These are phyloP conservation scores for Aureobasidium sp. DNA, from an alignment of 2,329 filamentous ascomycete genomes.

Conservation along the genomic window DNA sequence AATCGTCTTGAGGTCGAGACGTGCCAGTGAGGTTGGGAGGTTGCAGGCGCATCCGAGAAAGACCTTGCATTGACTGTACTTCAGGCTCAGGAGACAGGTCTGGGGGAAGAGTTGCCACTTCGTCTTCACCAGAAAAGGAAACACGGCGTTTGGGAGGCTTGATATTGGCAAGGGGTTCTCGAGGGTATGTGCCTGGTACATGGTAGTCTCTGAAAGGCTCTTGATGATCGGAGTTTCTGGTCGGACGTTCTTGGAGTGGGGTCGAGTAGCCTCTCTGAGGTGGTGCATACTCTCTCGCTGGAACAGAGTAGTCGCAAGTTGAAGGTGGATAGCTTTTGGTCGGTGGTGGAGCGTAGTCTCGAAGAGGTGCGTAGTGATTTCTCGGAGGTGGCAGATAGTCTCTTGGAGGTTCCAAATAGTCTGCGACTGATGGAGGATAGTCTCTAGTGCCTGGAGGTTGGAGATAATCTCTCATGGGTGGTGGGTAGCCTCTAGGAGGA, in stretches of 20 bases:
- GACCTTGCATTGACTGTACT: neutral
- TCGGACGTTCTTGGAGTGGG: neutral
- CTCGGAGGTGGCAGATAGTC: neutral
- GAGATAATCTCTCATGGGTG: neutral
- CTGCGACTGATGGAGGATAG: neutral
- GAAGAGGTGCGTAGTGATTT: neutral
- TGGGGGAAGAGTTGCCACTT: neutral
- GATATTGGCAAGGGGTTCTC: neutral
- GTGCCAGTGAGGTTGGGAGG: neutral
- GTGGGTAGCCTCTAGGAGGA: neutral
- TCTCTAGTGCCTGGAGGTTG: neutral
- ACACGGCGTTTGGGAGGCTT: neutral
- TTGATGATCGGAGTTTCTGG: neutral
- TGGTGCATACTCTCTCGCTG: neutral
- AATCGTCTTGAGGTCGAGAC: neutral
- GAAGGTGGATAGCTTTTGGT: neutral
- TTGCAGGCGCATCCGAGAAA: neutral
- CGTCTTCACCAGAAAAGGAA: neutral
- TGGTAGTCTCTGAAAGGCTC: neutral
- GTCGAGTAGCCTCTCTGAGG: too few species aligned
- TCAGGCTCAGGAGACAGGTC: neutral
- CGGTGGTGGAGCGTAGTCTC: neutral
- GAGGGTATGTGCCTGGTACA: too few species aligned
- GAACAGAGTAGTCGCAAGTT: neutral
- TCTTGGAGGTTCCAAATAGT: neutral